Evolutionary conservation across 768 basidiomycete species (phyloP), one percentile per base, ranked within the genome.

Genomic region (Collybiopsis luxurians): DNA sequence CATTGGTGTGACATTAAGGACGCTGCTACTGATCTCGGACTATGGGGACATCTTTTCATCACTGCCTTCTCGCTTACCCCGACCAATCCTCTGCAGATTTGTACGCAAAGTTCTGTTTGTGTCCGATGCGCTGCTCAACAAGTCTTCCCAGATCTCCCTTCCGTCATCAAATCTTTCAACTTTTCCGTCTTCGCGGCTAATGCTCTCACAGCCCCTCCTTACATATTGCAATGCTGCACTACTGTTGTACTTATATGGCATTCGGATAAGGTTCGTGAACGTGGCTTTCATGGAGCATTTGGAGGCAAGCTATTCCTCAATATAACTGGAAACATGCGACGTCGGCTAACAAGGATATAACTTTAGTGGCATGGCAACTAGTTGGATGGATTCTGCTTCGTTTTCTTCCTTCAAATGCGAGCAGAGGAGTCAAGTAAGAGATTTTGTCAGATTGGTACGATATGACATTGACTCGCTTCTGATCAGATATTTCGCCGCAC

Each of bases 141-240:
- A 5, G 31, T 34, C 36, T 39, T 28, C 24, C 12, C 15, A 75
- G 73, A 75, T 57, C 65, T 75, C 24, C 74, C 74, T 9, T 72
- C 72, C 10, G 68, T 75, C 44, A 75, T 75, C 61, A 74, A 74
- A 53, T 69, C 69, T 0, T 74, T 75, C 63, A 53, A 72, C 55
- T 75, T 75, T 61, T 67, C 66, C 60, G 68, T 73, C 10, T 73
- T 69, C 46, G 65, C 67, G 19, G 70, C 74, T 4, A 75, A 75
- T 48, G 74, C 74, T 2, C 57, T 75, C 24, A 60, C 59, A 9
- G 59, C 59, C n/a, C 59, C 59, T 11, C 59, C 59, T 10, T 56
- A 60, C 24, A 38, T 60, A 12, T 31, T 60, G 15, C 59, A 60
- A 53, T 56, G 56, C 15, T 57, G 57, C 26, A 57, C 59, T 6